Evolutionary conservation across 1,284 basidiomycete species (phyloP), one percentile per base, ranked within the genome.

Genomic region (Exobasidium rhododendri): DNA sequence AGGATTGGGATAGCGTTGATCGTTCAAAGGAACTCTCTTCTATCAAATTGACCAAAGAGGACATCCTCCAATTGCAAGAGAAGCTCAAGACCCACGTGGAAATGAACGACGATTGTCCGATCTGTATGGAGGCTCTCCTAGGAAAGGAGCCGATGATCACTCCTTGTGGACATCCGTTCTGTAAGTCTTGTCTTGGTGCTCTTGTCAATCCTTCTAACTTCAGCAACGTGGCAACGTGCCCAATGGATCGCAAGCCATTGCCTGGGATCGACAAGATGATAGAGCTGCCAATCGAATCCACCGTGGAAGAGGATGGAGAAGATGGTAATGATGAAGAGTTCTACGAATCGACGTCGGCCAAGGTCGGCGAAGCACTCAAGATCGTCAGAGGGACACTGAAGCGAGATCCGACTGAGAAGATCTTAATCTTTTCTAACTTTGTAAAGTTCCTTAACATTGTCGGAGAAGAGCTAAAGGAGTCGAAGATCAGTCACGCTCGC

Each of bases 171-270:
- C 91, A 93, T 75, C 81, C 84, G 60, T 93, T 89, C 80, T 92
- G 91, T 75, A 75, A 87, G 14, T 64, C 67, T 0, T 68, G 80
- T 84, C 69, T 93, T 59, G 57, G 68, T 29, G 69, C 74, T 86
- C 88, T 87, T 52, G 84, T 92, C 44, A 75, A 82, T 44, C 86
- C 89, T 73, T 82, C 85, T 2, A 31, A 45, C 49, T 10, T 17
- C 10, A 10, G 10, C 10, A 40, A 40, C 17, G 7, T 17, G 17
- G 17, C 55, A 6, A 86, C 85, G 68, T 93, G 91, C 75, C 91
- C 91, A 0, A 89, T 92, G 88, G 91, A 92, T 80, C 89, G 91
- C 29, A 86, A 89, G 13, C 76, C 82, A 2, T 81, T 93, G 49
- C 81, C 83, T 5, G 74, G 85, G 64, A 80, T 80, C 7, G 44